Base-by-base conservation (phyloP, 2,329 filamentous ascomycete genomes). In the Aspergillus uvarum region DNA sequence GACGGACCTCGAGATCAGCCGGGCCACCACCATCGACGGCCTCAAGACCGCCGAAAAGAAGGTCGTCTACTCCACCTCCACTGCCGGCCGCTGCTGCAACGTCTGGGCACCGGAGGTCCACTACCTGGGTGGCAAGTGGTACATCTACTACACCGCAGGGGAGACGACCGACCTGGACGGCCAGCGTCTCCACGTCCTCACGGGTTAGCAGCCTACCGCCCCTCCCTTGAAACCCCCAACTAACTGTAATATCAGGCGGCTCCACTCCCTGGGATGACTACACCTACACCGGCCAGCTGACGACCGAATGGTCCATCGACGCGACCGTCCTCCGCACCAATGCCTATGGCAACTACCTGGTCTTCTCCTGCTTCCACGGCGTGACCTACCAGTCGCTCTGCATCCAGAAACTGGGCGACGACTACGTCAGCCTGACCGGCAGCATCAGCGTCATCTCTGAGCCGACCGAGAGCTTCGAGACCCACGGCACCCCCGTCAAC, bases 71-170 rank as follows among this genome's bases (percentile, higher is more conserved):
- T 77, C 76, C 0, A 80, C 83, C 59, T 72, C 70, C 4, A 79
- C 77, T 16, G 67, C 82, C 2, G 73, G 72, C 2, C 74, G 82
- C 14, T 81, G 80, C 68, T 82, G 81, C 68, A 84, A 84, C 56
- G 79, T 86, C 44, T 86, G 83, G 84, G 83, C 84, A 0, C 84
- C 83, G 0, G 83, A 85, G 63, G 72, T 84, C 0, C 83, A 85
- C 65, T 81, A 80, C 59, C 66, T 85, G 11, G 75, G 79, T 21
- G 72, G 71, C 50, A 64, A 67, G 35, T 81, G 83, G 83, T 85
- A 83, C 59, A 78, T 86, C 47, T 86, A 86, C 71, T 86, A 85
- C 67, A 82, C 83, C 0, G 81, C 82, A 1, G 82, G 83, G 0
- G 74, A 74, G 24, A 69, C 70, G 1, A 73, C 70, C 3, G 76